Evolutionary conservation across 148 eudicot species (phyloP), one percentile per base, ranked within the genome.

Genomic region (Dianthus caryophyllus): DNA sequence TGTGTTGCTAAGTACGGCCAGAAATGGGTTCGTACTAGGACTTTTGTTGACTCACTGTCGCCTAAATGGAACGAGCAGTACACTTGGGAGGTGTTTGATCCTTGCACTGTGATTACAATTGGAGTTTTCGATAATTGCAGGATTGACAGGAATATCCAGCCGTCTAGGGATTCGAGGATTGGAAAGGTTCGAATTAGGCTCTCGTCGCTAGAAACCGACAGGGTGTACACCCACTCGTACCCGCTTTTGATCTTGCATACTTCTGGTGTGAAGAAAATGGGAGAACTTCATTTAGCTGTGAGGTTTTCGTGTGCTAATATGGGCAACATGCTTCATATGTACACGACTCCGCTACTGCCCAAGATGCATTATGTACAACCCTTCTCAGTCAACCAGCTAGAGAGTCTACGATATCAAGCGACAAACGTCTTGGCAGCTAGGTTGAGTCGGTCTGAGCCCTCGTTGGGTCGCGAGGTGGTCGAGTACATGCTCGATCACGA

Each of bases 41-140:
- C 96, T 21, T 86, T 89, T 61, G 81, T 89, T 2, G 85, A 81
- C 47, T 81, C 76, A 51, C 58, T 69, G 44, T 50, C 73, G 9
- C 96, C 96, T 3, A 78, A 71, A 73, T 89, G 96, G 96, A 89
- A 88, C 44, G 96, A 88, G 74, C 96, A 88, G 66, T 89, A 89
- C 72, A 89, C 86, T 27, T 89, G 96, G 96, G 91, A 86, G 71
- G 91, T 88, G 48, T 86, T 70, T 16, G 91, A 89, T 51, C 96
- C 91, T 2, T 83, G 91, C 50, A 89, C 91, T 0, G 91, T 89
- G 22, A 73, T 89, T 53, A 89, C 96, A 6, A 65, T 89, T 0
- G 87, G 86, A 2, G 91, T 85, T 25, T 89, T 89, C 18, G 89
- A 86, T 21, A 89, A 89, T 12, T 82, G 89, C 25, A 87, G 81